A percentile compares a stretch with the other conserved stretches of the same genome.
phyloP scores from a whole-genome alignment of 192 early-diverging fungal species.

The Allomyces macrogynus region DNA sequence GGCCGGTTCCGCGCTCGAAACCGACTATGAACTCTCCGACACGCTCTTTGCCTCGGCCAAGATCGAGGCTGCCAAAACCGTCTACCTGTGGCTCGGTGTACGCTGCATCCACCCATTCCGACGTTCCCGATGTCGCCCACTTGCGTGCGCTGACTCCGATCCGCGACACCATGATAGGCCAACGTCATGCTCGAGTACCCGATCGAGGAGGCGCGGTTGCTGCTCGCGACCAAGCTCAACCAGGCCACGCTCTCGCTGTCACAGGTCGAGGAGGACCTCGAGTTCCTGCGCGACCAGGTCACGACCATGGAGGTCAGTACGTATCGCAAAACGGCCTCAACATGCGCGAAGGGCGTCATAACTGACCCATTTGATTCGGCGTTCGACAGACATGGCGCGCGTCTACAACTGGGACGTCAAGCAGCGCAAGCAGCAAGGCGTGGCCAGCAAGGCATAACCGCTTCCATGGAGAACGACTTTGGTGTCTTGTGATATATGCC shows the following conservation, averaged over 20 bases:
- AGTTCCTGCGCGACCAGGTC: slow-evolving; percentile 87
- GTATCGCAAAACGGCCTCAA: too few relatives aligned
- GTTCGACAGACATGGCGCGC: slow-evolving; percentile 56
- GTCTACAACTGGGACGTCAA: slow-evolving; percentile 98
- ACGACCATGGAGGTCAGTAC: slow-evolving; percentile 94
- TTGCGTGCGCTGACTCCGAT: slow-evolving; percentile 1
- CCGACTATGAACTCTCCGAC: slow-evolving; percentile 84
- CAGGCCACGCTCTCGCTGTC: slow-evolving; percentile 49
- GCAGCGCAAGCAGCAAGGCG: slow-evolving; percentile 23
- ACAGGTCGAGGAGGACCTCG: slow-evolving; percentile 71
- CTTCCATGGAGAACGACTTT: too few relatives aligned
- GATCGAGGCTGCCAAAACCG: slow-evolving; percentile 50
- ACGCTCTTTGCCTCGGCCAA: slow-evolving; percentile 75
- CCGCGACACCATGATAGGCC: slow-evolving; percentile 29
- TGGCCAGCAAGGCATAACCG: too few relatives aligned
- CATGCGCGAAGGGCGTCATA: too few relatives aligned
- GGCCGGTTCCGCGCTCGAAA: slow-evolving; percentile 45
- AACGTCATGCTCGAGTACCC: slow-evolving; percentile 97
- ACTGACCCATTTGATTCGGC: too few relatives aligned
- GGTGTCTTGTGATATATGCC: too few relatives aligned
- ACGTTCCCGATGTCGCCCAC: background rate
- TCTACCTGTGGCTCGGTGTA: slow-evolving; percentile 91
- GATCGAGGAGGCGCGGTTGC: slow-evolving; percentile 56
- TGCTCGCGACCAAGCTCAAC: slow-evolving; percentile 52
- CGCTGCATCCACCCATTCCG: slow-evolving; percentile 7